A percentile compares a stretch with the other conserved stretches of the same genome.
Conservation (phyloP, 352 stramenopile genomes). For the Pythium vanterpoolii region DNA sequence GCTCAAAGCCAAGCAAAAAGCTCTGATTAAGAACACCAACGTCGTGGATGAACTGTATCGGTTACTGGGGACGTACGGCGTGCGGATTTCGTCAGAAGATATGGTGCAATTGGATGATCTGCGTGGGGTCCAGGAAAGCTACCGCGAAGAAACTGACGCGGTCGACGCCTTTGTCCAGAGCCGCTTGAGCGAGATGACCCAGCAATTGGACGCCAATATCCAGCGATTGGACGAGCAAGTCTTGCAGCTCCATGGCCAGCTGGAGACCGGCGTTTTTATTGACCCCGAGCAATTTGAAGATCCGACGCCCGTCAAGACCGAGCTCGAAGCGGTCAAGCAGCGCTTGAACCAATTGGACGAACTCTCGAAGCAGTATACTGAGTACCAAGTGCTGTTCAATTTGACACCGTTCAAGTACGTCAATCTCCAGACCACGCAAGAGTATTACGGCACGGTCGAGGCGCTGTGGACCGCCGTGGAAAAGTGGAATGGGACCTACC, state of each 20-base stretch:
- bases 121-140: slow-evolving; percentile 81
- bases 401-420: slow-evolving; percentile 88
- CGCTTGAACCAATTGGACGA: slow-evolving; percentile 85
- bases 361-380: slow-evolving; percentile 88
- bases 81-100: slow-evolving; percentile 91
- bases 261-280: slow-evolving; percentile 87
- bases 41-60: slow-evolving; percentile 93
- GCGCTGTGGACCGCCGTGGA: slow-evolving; percentile 83
- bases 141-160: slow-evolving; percentile 85
- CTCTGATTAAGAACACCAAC: slow-evolving; percentile 80
- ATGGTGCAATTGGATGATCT: slow-evolving; percentile 92
- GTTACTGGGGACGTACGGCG: slow-evolving; percentile 87
- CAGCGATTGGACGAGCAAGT: slow-evolving; percentile 91
- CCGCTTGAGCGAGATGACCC: slow-evolving; percentile 89
- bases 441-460: slow-evolving; percentile 84
- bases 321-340: slow-evolving; percentile 80
- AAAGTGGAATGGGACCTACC: slow-evolving; percentile 84
- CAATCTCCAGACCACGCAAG: slow-evolving; percentile 83
- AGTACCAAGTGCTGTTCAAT: slow-evolving; percentile 92
- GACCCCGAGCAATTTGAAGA: slow-evolving; percentile 88
- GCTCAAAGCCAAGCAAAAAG: slow-evolving; percentile 76
- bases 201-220: slow-evolving; percentile 91
- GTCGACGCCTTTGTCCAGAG: slow-evolving; percentile 84
- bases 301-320: slow-evolving; percentile 65
- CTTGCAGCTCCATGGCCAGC: slow-evolving; percentile 72